Conservation (phyloP, 768 basidiomycete species). For the Sistotremastrum niveocremeum region DNA sequence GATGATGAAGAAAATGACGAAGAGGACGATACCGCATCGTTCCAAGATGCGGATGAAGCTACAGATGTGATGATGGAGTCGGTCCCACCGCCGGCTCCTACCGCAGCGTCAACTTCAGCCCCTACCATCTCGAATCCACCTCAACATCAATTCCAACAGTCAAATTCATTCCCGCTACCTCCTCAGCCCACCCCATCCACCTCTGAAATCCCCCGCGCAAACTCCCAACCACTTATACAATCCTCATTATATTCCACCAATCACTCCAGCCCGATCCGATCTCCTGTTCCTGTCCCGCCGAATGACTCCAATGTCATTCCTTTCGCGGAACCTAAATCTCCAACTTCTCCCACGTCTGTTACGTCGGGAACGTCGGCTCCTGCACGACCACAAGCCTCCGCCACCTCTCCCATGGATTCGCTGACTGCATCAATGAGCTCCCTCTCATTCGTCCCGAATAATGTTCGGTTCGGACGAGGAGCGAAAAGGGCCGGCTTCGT, state of each 20-base stretch:
- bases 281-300: neutral
- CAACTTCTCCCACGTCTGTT: neutral
- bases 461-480: conserved; percentile 64
- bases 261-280: conserved; percentile 6
- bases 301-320: neutral
- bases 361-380: conserved; percentile 1
- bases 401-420: conserved; percentile 24
- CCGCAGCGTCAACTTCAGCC: neutral
- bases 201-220: no score
- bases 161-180: conserved; percentile 3
- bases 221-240: neutral
- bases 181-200: conserved; percentile 6
- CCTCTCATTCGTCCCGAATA: conserved; percentile 49
- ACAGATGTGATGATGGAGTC: conserved; percentile 9
- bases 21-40: conserved; percentile 8
- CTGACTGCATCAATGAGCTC: conserved; percentile 35
- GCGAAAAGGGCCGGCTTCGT: conserved; percentile 41
- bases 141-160: conserved; percentile 6
- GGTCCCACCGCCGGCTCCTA: conserved; percentile 1
- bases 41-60: conserved; percentile 6
- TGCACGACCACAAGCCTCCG: conserved; percentile 10
- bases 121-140: conserved; percentile 5
- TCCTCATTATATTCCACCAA: conserved; percentile 2
- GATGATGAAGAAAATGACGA: conserved; percentile 14
- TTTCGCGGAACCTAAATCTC: neutral